Base-by-base conservation (phyloP, 208 protist species). In the Leishmania major region DNA sequence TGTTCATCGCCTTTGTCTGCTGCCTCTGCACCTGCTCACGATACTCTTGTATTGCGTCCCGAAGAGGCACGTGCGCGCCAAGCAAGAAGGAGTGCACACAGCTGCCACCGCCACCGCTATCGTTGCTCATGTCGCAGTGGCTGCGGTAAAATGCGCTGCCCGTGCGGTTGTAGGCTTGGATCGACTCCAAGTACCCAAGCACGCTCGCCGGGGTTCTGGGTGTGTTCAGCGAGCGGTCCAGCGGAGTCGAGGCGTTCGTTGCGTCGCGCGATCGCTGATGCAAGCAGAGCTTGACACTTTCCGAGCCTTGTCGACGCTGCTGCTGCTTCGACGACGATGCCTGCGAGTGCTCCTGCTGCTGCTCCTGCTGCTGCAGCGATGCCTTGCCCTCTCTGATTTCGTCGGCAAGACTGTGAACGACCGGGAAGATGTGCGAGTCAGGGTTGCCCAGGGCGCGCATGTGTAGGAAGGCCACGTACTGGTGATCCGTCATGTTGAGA, bases 381-480 rank as follows among this genome's bases (percentile, higher is more conserved):
- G 64, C 47, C 6, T 53, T 43, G 13, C 62, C 80, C 49, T 86
- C 81, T 60, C 74, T 66, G 60, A 80, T n/a, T 59, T 83, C 81
- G 15, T 77, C 80, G 2, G 77, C 77, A 2, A 88, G 47, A 60
- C 77, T 75, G 73, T 87, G 80, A n/a, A 85, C 28, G 40, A 92
- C 81, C 1, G 89, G 80, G 49, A 92, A 92, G 37, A 88, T 49
- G 43, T 78, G 75, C 28, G 81, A 60, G 25, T 85, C 84, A 31
- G 71, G 64, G 45, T 72, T 71, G 15, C 47, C 31, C 59, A 92
- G 53, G 13, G 81, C 78, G 47, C 83, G 86, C 19, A 57, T 53
- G 19, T 83, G 1, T 3, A 92, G 82, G 67, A 88, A 92, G 6
- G 73, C 67, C 64, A 82, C 66, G 81, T 92, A 92, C 79, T 89